Evolutionary conservation across 1,284 basidiomycete genomes (phyloP).

Genomic region (Sanghuangporus sanghuang): DNA sequence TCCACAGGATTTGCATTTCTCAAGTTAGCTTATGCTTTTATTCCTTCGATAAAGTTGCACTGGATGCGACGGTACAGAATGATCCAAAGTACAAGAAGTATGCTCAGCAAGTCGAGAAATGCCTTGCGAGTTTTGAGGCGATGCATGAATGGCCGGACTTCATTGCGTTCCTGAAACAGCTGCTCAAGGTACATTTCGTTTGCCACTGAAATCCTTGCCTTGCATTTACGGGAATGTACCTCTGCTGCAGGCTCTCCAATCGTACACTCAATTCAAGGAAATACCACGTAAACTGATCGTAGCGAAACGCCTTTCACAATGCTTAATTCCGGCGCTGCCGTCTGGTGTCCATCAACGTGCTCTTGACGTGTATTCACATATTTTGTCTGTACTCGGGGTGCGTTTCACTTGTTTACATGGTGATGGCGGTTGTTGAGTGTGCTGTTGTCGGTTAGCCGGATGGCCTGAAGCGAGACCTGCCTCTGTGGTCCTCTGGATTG

Average conservation of each 20-base stretch:
- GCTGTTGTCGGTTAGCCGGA: constrained; percentile 55
- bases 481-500: constrained; percentile 93
- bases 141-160: constrained; percentile 99
- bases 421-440: constrained; percentile 3
- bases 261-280: constrained; percentile 87
- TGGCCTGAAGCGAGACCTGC: constrained; percentile 82
- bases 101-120: constrained; percentile 85
- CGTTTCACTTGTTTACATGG: constrained; percentile 27
- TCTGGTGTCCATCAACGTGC: constrained; percentile 96
- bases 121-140: constrained; percentile 89
- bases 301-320: constrained; percentile 93
- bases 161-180: constrained; percentile 92
- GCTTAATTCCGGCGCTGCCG: constrained; percentile 93
- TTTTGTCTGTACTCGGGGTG: constrained; percentile 86
- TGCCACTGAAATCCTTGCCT: neutral
- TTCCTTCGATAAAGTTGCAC: constrained; percentile 3
- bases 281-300: constrained; percentile 95
- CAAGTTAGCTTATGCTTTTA: neutral
- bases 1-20: neutral
- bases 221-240: neutral
- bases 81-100: constrained; percentile 99
- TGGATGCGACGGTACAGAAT: constrained; percentile 14
- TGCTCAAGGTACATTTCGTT: constrained; percentile 72
- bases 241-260: constrained; percentile 75
- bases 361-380: constrained; percentile 91